Base-by-base conservation (phyloP, 768 basidiomycete species). In the Sistotremastrum suecicum region DNA sequence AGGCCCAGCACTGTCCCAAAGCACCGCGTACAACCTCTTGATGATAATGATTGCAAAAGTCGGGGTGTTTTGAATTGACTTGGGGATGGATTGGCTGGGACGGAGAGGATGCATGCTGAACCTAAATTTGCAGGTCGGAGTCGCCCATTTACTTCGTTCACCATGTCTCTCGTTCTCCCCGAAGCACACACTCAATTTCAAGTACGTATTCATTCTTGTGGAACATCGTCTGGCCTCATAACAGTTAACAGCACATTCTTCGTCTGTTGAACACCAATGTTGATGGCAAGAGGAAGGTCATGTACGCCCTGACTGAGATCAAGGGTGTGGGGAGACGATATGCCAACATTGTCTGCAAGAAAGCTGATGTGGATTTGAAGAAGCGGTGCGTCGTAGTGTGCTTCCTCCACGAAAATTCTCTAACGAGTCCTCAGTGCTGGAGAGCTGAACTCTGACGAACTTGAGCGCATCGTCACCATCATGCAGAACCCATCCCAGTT, bases 261-360 rank as follows among this genome's bases (percentile, higher is more conserved):
- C 95, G 95, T 84, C 80, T 99, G 39, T 74, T 95, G 57, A 98
- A 98, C 76, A 98, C 95, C 64, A 98, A 98, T 72, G 95, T 99
- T 55, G 94, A 98, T 67, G 95, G 95, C 56, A 92, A 94, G 65
- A 82, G 95, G 58, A 99, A 99, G 74, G 84, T 99, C 66, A 97
- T 90, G 86, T 98, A 90, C 66, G 94, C 95, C 58, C 65, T 98
- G 72, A 98, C 95, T 41, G 95, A 99, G 74, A 99, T 99, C 76
- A 98, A 98, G 76, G 95, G 95, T 79, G 95, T 99, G 50, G 95
- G 95, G 59, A 83, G 95, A 53, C 85, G 95, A 45, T 99, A 98
- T 70, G 82, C 95, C 61, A 98, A 98, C 71, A 69, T 98, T 59
- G 94, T 98, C 56, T 98, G 95, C 80, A 98, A 98, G 71, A 99